Conservation (phyloP, 2,329 filamentous ascomycete species). For the Diaporthe sp. region DNA sequence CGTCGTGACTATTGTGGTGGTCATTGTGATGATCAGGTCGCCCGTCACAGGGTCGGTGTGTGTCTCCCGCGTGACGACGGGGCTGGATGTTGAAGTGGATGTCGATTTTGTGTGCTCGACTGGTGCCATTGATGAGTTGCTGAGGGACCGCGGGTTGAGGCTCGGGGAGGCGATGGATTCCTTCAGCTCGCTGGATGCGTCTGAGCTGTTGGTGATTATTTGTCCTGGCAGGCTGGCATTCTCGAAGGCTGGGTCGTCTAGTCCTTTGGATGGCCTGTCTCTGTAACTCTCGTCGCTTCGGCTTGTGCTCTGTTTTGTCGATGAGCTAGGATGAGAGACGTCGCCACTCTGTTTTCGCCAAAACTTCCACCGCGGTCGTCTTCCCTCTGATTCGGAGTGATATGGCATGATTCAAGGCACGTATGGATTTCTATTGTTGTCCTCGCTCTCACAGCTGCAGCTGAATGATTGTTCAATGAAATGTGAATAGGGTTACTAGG, state of each 20-base stretch:
- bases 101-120: slow-evolving; percentile 11
- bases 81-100: not conserved
- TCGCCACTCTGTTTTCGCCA: slow-evolving; percentile 1
- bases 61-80: slow-evolving; percentile 4
- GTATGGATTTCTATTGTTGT: not conserved
- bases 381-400: not conserved
- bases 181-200: slow-evolving; percentile 16
- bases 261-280: not conserved
- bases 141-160: not conserved
- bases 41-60: slow-evolving; percentile 2
- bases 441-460: not conserved
- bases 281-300: slow-evolving; percentile 1
- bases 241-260: not conserved
- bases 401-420: not conserved
- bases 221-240: not conserved
- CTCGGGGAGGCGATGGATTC: not conserved
- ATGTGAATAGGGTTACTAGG: not conserved
- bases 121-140: slow-evolving; percentile 12
- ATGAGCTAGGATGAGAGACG: not conserved
- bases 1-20: not conserved
- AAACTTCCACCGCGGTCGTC: slow-evolving; percentile 7
- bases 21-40: not conserved
- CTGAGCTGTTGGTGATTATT: not conserved
- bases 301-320: not conserved
- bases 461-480: too few relatives aligned